Evolutionary conservation across 805 yeast species (phyloP).

Genomic region (Pichia cephalocereana): DNA sequence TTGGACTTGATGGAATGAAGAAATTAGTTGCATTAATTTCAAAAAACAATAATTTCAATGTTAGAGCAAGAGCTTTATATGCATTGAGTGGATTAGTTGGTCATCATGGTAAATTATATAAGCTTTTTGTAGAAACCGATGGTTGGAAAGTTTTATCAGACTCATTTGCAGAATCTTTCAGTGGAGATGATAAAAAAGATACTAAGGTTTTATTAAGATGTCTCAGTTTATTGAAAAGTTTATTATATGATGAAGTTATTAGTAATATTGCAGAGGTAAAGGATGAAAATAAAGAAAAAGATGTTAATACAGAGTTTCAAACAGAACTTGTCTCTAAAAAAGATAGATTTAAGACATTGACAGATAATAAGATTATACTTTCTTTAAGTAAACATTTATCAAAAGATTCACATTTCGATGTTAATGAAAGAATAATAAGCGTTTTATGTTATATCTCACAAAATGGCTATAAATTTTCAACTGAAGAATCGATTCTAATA

Average conservation of each 20-base stretch:
- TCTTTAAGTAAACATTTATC: slow-evolving; percentile 27
- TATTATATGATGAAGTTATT: slow-evolving; percentile 43
- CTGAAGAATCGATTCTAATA: slow-evolving; percentile 23
- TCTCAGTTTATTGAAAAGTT: slow-evolving; percentile 28
- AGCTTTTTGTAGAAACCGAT: slow-evolving; percentile 40
- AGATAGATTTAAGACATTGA: slow-evolving; percentile 29
- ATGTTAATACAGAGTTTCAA: slow-evolving; percentile 17
- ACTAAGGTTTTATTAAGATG: slow-evolving; percentile 11
- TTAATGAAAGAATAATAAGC: slow-evolving; percentile 49
- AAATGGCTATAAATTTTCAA: slow-evolving; percentile 35
- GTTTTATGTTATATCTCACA: slow-evolving; percentile 38
- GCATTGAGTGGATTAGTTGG: slow-evolving; percentile 70
- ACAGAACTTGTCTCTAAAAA: neutral
- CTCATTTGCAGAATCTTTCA: slow-evolving; percentile 1
- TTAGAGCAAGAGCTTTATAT: slow-evolving; percentile 58
- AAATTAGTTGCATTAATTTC: slow-evolving; percentile 32
- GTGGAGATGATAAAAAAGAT: slow-evolving; percentile 2
- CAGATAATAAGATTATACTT: slow-evolving; percentile 26
- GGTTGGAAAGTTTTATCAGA: slow-evolving; percentile 46
- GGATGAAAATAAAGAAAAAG: neutral
- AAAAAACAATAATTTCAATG: slow-evolving; percentile 17
- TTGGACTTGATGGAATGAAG: slow-evolving; percentile 32
- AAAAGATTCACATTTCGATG: slow-evolving; percentile 31
- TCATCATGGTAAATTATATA: slow-evolving; percentile 51
- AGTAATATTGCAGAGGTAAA: neutral